A percentile compares a stretch with the other conserved stretches of the same genome.
These are phyloP conservation scores for Apostasia shenzhenica DNA, from an alignment of 106 monocot species.

Conservation along the genomic window DNA sequence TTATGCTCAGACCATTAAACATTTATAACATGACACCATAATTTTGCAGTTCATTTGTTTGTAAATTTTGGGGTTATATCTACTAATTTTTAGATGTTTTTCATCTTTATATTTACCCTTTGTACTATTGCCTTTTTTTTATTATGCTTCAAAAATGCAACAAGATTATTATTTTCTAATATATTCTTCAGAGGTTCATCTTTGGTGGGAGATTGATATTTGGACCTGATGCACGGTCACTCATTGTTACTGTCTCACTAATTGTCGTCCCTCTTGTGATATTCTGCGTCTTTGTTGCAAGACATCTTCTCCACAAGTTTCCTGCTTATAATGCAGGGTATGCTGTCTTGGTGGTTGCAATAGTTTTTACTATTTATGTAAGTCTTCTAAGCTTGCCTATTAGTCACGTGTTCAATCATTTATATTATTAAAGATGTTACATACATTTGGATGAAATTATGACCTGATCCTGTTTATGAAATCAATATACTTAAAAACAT, in stretches of 20 bases:
- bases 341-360: constrained; percentile 45
- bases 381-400: constrained; percentile 15
- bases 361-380: constrained; percentile 58
- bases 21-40: background rate
- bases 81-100: background rate
- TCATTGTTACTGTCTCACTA: constrained; percentile 48
- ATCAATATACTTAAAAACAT: too few species aligned
- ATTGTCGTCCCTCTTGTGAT: constrained; percentile 60
- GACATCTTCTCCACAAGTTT: constrained; percentile 42
- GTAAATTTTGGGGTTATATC: background rate
- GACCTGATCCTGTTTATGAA: too few species aligned
- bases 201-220: constrained; percentile 27
- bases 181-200: constrained; percentile 52
- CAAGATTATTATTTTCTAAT: background rate
- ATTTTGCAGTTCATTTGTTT: background rate
- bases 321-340: constrained; percentile 41
- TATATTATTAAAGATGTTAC: too few species aligned
- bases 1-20: too few species aligned
- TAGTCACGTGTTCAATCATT: background rate
- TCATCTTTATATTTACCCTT: background rate
- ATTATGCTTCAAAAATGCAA: background rate
- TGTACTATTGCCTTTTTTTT: background rate
- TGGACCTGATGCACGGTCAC: constrained; percentile 26
- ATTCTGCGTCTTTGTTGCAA: constrained; percentile 75
- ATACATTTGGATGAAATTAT: too few species aligned